Evolutionary conservation across 2,329 filamentous ascomycete species (phyloP), one percentile per base, ranked within the genome.

Genomic region (Penicillium expansum): DNA sequence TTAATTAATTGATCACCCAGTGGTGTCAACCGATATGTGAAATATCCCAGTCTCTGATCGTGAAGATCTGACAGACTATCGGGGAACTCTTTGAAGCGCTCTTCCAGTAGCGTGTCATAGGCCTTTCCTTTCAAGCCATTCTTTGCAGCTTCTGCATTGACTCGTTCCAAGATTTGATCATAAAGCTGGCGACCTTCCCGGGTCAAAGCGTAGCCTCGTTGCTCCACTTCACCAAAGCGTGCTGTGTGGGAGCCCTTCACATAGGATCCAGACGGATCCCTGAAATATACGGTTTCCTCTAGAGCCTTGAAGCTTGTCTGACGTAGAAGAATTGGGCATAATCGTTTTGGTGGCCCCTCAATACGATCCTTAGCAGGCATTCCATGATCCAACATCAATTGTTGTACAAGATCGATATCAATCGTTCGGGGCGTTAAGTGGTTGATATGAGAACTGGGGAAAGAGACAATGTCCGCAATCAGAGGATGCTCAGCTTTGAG

Each of bases 221-320:
- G 77, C 61, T 83, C 81, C 8, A 83, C 77, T 62, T 83, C 81
- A 0, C 81, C 81, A 33, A 83, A 83, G 0, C 81, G 71, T 0
- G 81, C 80, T 5, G 72, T 79, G 50, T 83, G 81, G 0, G 70
- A 74, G 1, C 77, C 77, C 6, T 72, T 64, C 0, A 71, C 52
- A 7, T 53, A 62, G 0, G 24, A 18, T 18, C 62, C 53, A 5
- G 62, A 45, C 0, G 61, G 41, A 13, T 66, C 64, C 0, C 56
- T 61, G 57, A 83, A 83, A 1, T 69, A 67, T 4, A 83, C 76
- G 0, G 67, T 67, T 61, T 83, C 81, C 50, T 82, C 76, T 0
- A 83, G 63, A 0, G 81, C 81, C 1, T 78, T 68, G 56, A 84
- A 83, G 55, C 82, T 84, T 0, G 82, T 83, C 57, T 83, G 82